phyloP scores from a whole-genome alignment of 805 yeast species.

The Metschnikowia aberdeeniae region DNA sequence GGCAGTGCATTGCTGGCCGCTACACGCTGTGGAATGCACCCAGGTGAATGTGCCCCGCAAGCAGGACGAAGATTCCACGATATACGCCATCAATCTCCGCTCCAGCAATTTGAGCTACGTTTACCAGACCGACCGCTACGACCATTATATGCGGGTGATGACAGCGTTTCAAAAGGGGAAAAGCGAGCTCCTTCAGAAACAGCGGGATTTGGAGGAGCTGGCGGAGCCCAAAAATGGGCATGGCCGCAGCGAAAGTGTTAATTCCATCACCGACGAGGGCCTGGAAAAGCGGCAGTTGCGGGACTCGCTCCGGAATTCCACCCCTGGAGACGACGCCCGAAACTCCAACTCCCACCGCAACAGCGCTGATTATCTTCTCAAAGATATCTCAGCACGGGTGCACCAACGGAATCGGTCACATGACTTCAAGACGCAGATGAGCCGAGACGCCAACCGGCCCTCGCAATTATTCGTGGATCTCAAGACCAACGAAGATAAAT shows the following conservation, averaged over 20 bases:
- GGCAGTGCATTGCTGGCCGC: conserved; percentile 77
- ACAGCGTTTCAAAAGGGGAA: conserved; percentile 58
- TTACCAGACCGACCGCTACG: conserved; percentile 57
- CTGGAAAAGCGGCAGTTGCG: conserved; percentile 38
- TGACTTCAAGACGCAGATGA: conserved; percentile 31
- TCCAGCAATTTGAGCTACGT: conserved; percentile 49
- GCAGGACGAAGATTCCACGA: conserved; percentile 19
- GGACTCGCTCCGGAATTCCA: conserved; percentile 46
- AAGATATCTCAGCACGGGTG: conserved; percentile 57
- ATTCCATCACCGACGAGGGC: conserved; percentile 19
- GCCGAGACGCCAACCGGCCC: conserved; percentile 9
- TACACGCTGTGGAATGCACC: conserved; percentile 52
- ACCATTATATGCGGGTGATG: conserved; percentile 52
- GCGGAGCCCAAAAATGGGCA: conserved; percentile 12
- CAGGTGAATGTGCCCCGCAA: conserved; percentile 31
- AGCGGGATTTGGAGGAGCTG: conserved; percentile 22
- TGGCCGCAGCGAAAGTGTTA: conserved; percentile 7
- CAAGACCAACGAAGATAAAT: conserved; percentile 52
- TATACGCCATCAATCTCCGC: conserved; percentile 44
- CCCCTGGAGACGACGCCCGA: conserved; percentile 3
- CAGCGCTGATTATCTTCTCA: conserved; percentile 43
- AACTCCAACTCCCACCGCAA: conserved; percentile 21
- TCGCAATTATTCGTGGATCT: conserved; percentile 41
- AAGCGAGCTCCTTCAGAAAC: conserved; percentile 42
- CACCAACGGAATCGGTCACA: conserved; percentile 56